These are phyloP conservation scores for Hymenoscyphus occultus DNA, from an alignment of 2,329 filamentous ascomycete species.

Conservation along the genomic window DNA sequence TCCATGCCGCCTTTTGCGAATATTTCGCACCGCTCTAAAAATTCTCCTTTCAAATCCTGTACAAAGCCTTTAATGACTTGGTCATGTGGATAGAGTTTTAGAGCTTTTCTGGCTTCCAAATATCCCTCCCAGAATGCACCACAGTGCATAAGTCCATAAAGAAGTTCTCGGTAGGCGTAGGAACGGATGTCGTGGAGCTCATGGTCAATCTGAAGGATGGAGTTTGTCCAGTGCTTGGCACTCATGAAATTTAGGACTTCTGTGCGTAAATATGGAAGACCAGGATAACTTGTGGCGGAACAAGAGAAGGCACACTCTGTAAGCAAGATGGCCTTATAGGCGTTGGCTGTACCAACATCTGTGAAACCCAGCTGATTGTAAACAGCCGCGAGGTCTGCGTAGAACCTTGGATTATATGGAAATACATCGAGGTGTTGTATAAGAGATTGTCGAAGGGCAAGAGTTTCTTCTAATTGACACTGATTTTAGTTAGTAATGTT, in stretches of 20 bases:
- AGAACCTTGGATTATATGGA: constrained; percentile 25
- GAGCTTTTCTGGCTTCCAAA: constrained; percentile 18
- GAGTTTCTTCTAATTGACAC: constrained; percentile 19
- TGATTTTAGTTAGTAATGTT: neutral
- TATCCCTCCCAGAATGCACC: constrained; percentile 30
- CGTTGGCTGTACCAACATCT: constrained; percentile 23
- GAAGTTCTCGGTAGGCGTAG: constrained; percentile 21
- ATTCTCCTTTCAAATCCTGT: constrained; percentile 11
- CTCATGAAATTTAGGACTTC: constrained; percentile 14
- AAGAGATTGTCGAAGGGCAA: constrained; percentile 17
- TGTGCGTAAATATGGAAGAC: constrained; percentile 6
- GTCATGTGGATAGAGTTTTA: constrained; percentile 23
- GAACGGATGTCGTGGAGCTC: constrained; percentile 18
- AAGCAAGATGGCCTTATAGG: constrained; percentile 26
- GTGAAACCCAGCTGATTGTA: constrained; percentile 27
- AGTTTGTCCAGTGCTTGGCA: neutral
- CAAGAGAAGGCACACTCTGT: constrained; percentile 20
- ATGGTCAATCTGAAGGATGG: constrained; percentile 15
- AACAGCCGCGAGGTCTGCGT: constrained; percentile 19
- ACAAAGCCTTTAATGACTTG: constrained; percentile 15
- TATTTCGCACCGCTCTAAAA: constrained; percentile 13
- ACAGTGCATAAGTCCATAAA: constrained; percentile 21
- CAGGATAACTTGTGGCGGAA: neutral
- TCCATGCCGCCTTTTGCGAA: neutral
- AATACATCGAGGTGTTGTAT: constrained; percentile 8